Evolutionary conservation across 805 yeast genomes (phyloP).

Genomic region (Wickerhamia fluorescens): DNA sequence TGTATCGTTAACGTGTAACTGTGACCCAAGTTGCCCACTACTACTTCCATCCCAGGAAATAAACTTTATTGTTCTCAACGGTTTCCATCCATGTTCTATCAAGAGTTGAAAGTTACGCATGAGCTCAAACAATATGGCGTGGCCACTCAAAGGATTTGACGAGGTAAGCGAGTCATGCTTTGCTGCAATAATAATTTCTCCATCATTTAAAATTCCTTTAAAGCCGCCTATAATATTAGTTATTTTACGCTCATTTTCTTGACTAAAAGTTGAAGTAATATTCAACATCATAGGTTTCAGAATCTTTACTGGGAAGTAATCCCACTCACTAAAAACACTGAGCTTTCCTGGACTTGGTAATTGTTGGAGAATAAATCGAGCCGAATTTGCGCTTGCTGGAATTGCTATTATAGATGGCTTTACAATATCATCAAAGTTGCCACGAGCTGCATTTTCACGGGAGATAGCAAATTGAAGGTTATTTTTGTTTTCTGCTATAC

Average conservation of each 20-base stretch:
- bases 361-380: constrained; percentile 20
- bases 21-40: constrained; percentile 28
- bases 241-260: constrained; percentile 8
- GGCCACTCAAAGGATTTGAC: constrained; percentile 31
- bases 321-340: constrained; percentile 15
- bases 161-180: constrained; percentile 32
- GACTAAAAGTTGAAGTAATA: constrained; percentile 10
- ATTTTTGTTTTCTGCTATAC: constrained; percentile 7
- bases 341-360: constrained; percentile 5
- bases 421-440: constrained; percentile 4
- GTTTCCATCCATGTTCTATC: constrained; percentile 34
- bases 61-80: constrained; percentile 32
- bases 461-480: constrained; percentile 9
- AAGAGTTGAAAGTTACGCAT: constrained; percentile 28
- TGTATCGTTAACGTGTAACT: constrained; percentile 12
- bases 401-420: constrained; percentile 15
- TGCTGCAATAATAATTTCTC: constrained; percentile 34
- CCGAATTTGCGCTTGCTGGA: constrained; percentile 21
- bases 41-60: constrained; percentile 36
- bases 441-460: constrained; percentile 13
- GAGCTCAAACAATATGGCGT: constrained; percentile 32
- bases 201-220: constrained; percentile 33
- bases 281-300: constrained; percentile 8
- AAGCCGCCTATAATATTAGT: constrained; percentile 27
- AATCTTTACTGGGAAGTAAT: constrained; percentile 32